Conservation (phyloP, 352 stramenopile genomes). For the Phytophthora constricta region DNA sequence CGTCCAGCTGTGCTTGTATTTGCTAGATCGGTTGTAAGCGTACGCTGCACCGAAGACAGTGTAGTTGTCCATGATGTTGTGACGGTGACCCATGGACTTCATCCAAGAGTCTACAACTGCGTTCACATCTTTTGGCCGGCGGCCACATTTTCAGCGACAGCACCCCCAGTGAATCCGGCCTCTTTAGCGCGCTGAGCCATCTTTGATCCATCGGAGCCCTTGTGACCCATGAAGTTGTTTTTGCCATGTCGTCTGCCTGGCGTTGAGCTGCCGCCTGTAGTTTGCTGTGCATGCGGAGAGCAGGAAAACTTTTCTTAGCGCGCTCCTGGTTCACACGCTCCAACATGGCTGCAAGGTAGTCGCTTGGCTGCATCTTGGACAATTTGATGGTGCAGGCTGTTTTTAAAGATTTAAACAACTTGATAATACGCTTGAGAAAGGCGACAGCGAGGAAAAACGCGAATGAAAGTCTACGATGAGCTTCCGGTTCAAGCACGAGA, state of each 20-base stretch:
- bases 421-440: no score
- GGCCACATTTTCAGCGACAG: slow-evolving; percentile 56
- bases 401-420: no score
- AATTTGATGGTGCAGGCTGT: not conserved
- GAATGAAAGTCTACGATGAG: no score
- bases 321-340: slow-evolving; percentile 53
- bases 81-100: slow-evolving; percentile 49
- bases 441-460: no score
- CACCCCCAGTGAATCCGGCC: slow-evolving; percentile 49
- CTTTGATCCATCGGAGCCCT: slow-evolving; percentile 46
- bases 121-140: slow-evolving; percentile 45
- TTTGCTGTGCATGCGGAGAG: slow-evolving; percentile 46
- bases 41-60: slow-evolving; percentile 41
- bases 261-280: slow-evolving; percentile 23
- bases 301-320: slow-evolving; percentile 31
- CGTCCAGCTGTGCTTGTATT: slow-evolving; percentile 57
- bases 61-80: slow-evolving; percentile 47
- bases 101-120: slow-evolving; percentile 59
- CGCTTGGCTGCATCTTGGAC: slow-evolving; percentile 24
- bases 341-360: slow-evolving; percentile 40
- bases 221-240: slow-evolving; percentile 55
- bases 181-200: slow-evolving; percentile 39
- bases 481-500: no score
- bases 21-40: slow-evolving; percentile 31
- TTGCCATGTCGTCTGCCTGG: slow-evolving; percentile 43